phyloP scores from a whole-genome alignment of 192 early-diverging fungal genomes.

The Backusella sp. region DNA sequence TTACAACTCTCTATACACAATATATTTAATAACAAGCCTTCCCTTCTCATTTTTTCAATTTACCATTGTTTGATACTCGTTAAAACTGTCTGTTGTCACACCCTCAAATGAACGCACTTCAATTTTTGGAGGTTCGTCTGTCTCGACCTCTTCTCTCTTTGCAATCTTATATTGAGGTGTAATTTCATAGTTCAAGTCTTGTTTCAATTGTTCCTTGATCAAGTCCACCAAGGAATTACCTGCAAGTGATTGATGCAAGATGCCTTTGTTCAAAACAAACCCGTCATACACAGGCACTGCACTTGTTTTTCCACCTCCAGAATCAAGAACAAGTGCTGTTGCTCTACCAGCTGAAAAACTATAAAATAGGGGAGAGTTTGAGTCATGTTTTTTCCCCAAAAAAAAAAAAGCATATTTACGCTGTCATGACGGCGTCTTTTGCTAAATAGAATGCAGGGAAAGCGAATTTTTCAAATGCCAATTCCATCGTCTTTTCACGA shows the following conservation, averaged over 20 bases:
- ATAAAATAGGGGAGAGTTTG: neutral
- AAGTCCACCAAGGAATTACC: conserved; percentile 84
- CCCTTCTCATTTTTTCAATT: neutral
- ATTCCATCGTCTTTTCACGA: conserved; percentile 85
- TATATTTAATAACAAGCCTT: neutral
- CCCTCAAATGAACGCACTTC: conserved; percentile 51
- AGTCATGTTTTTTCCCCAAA: neutral
- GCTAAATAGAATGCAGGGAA: conserved; percentile 94
- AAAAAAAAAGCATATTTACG: conserved; percentile 48
- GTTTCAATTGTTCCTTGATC: conserved; percentile 61
- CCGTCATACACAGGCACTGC: conserved; percentile 97
- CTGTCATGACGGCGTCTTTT: conserved; percentile 87
- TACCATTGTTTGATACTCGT: conserved; percentile 73
- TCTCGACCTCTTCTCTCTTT: conserved; percentile 72
- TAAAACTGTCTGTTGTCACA: conserved; percentile 60
- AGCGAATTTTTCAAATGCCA: conserved; percentile 94
- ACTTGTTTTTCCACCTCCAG: conserved; percentile 84
- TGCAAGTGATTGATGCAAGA: conserved; percentile 68
- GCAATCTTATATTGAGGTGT: conserved; percentile 84
- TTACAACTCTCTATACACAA: conserved; percentile 62
- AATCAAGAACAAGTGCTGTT: conserved; percentile 90
- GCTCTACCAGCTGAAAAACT: conserved; percentile 88
- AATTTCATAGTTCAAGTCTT: conserved; percentile 59
- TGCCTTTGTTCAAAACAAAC: conserved; percentile 89
- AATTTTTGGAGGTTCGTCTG: conserved; percentile 61